Conservation (phyloP, 371 early-diverging fungal species). For the Actinomucor elegans region DNA sequence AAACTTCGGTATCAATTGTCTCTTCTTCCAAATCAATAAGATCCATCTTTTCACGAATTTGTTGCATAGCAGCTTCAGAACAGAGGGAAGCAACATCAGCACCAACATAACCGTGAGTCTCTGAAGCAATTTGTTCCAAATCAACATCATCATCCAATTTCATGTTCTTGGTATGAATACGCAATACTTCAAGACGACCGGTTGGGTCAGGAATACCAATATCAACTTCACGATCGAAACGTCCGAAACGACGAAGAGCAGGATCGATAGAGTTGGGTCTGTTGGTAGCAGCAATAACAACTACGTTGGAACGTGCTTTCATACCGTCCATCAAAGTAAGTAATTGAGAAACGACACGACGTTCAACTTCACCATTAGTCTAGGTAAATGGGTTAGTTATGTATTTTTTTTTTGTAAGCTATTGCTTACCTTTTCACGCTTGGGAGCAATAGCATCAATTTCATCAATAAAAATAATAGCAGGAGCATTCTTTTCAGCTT, state of each 20-base stretch:
- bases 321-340: slow-evolving; percentile 99
- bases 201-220: slow-evolving; percentile 99
- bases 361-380: slow-evolving; percentile 99
- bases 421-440: slow-evolving; percentile 94
- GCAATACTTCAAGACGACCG: slow-evolving; percentile 98
- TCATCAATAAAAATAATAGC: slow-evolving; percentile 99
- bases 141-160: slow-evolving; percentile 98
- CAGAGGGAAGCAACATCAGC: slow-evolving; percentile 99
- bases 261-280: slow-evolving; percentile 99
- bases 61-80: slow-evolving; percentile 99
- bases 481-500: slow-evolving; percentile 98
- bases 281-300: slow-evolving; percentile 98
- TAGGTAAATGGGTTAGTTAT: slow-evolving; percentile 8
- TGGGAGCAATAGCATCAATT: slow-evolving; percentile 99
- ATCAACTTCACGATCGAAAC: slow-evolving; percentile 99
- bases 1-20: slow-evolving; percentile 96
- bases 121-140: slow-evolving; percentile 96
- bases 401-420: background rate
- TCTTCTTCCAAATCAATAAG: slow-evolving; percentile 99
- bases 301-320: slow-evolving; percentile 97
- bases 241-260: slow-evolving; percentile 99
- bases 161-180: slow-evolving; percentile 99
- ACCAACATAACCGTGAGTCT: slow-evolving; percentile 99
- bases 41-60: slow-evolving; percentile 99
- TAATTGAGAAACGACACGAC: slow-evolving; percentile 98